Evolutionary conservation across 2,329 filamentous ascomycete species (phyloP).

Genomic region (Xylariaceae sp.): DNA sequence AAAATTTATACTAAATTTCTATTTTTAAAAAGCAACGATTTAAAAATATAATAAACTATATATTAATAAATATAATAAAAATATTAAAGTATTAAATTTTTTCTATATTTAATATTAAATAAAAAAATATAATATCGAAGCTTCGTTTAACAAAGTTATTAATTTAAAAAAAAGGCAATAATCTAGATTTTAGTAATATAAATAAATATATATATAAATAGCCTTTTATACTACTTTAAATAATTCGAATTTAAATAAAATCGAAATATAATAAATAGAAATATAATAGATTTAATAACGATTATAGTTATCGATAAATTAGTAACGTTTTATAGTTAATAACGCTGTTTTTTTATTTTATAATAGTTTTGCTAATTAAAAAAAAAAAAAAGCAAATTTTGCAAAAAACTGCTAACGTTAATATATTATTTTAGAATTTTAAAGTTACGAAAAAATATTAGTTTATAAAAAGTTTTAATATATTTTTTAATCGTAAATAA

Average conservation of each 20-base stretch:
- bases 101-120: slow-evolving; percentile 1
- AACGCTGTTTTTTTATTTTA: not conserved
- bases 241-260: not conserved
- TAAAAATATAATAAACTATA: slow-evolving; percentile 1
- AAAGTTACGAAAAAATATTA: slow-evolving; percentile 1
- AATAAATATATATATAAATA: not conserved
- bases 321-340: not conserved
- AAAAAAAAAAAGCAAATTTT: too few species aligned
- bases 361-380: not conserved
- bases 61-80: not conserved
- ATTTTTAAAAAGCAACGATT: slow-evolving; percentile 1
- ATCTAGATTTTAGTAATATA: slow-evolving; percentile 1
- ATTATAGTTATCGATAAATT: too few species aligned
- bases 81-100: not conserved
- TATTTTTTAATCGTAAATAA: not conserved
- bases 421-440: slow-evolving; percentile 2
- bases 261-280: not conserved
- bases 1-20: slow-evolving; percentile 1
- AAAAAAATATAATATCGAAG: slow-evolving; percentile 6
- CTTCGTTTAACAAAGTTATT: slow-evolving; percentile 1
- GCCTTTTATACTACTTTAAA: slow-evolving; percentile 2
- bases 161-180: not conserved
- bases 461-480: not conserved
- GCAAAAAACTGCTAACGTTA: too few species aligned
- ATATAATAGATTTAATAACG: not conserved